A percentile compares a stretch with the other conserved stretches of the same genome.
Conservation (phyloP, 805 yeast species). For the Metschnikowia bowlesiae region DNA sequence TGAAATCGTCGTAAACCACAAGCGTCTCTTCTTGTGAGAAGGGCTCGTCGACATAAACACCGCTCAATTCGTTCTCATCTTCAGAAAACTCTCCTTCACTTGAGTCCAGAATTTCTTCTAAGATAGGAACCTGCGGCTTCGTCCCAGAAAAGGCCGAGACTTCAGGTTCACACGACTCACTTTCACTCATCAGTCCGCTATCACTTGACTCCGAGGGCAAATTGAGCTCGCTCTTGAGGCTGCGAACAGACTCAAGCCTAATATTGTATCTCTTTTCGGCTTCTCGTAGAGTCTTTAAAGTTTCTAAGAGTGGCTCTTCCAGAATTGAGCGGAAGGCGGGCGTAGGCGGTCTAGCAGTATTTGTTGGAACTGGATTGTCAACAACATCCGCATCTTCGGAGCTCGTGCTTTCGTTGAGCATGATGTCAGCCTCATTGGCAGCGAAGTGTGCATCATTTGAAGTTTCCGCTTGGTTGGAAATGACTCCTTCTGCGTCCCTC, state of each 20-base stretch:
- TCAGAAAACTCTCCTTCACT: not conserved
- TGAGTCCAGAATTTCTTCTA: conserved; percentile 3
- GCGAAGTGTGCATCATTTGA: not conserved
- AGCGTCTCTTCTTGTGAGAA: conserved; percentile 5
- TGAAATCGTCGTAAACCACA: conserved; percentile 9
- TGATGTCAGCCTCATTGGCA: not conserved
- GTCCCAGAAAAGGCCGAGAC: not conserved
- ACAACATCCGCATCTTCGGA: not conserved
- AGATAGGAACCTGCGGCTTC: conserved; percentile 10
- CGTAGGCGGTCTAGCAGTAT: not conserved
- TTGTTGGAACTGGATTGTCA: not conserved
- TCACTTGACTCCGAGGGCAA: conserved; percentile 5
- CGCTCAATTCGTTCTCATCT: not conserved
- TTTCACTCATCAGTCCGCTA: not conserved
- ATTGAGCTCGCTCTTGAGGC: conserved; percentile 8
- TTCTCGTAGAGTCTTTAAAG: conserved; percentile 9
- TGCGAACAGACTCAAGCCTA: conserved; percentile 12
- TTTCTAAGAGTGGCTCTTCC: conserved; percentile 8
- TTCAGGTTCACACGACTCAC: not conserved
- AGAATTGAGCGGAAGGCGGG: conserved; percentile 12
- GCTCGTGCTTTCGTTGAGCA: not conserved
- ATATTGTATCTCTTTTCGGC: conserved; percentile 14
- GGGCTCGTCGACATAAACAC: conserved; percentile 9
- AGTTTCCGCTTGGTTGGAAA: not conserved
- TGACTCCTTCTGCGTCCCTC: not conserved